Conservation (phyloP, 2,329 filamentous ascomycete species). For the Penicillium sp. region DNA sequence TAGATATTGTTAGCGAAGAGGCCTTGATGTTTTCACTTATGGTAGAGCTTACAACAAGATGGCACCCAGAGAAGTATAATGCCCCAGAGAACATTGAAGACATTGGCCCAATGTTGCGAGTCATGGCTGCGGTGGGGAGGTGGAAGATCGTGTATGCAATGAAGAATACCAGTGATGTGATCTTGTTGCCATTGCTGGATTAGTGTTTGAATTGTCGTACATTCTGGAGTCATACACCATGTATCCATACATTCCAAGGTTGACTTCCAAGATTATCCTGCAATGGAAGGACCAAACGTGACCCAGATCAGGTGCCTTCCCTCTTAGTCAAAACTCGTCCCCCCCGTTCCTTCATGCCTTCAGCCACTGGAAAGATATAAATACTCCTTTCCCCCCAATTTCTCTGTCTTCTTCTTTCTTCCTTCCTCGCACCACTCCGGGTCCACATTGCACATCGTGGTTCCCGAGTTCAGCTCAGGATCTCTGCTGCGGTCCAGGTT, state of each 20-base stretch:
- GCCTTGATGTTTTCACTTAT: neutral
- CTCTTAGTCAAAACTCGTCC: neutral
- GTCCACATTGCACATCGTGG: neutral
- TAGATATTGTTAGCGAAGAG: neutral
- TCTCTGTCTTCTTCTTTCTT: neutral
- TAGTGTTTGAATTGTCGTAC: neutral
- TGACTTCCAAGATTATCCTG: too few species aligned
- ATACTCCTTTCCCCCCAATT: neutral
- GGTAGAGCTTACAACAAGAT: slow-evolving; percentile 9
- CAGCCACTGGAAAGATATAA: neutral
- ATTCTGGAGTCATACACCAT: neutral
- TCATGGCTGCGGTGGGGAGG: slow-evolving; percentile 65
- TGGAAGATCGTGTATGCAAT: slow-evolving; percentile 70
- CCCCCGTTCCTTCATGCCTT: neutral
- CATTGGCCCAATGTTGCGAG: slow-evolving; percentile 59
- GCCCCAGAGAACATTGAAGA: slow-evolving; percentile 16
- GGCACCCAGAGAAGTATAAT: slow-evolving; percentile 19
- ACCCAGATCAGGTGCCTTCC: neutral
- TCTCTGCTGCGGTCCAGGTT: neutral
- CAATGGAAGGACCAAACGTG: too few species aligned
- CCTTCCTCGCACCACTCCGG: neutral
- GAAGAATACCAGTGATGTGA: slow-evolving; percentile 42
- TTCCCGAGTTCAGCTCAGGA: too few species aligned
- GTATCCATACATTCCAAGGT: too few species aligned
- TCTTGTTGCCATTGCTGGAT: neutral